Percentiles rank a stretch among this genome's conserved stretches.
Evolutionary conservation across 345 rosid species (phyloP).

Genomic region (Camelina laxa): DNA sequence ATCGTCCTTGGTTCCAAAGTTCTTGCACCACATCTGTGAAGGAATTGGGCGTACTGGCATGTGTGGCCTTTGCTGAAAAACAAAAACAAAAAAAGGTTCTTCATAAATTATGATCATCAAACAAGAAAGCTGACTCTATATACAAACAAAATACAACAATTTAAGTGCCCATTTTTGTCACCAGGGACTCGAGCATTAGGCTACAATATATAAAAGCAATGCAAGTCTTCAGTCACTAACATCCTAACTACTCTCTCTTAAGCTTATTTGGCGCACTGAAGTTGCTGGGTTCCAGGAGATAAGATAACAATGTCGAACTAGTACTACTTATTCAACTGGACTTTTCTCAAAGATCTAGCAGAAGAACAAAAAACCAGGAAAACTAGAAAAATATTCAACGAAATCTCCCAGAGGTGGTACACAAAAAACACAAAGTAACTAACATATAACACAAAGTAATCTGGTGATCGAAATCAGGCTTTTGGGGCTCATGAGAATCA

Average conservation of each 20-base stretch:
- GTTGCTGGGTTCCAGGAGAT: conserved; percentile 4
- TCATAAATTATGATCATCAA: conserved; percentile 12
- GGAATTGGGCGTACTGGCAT: conserved; percentile 95
- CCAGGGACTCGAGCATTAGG: conserved; percentile 6
- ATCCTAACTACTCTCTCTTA: conserved; percentile 26
- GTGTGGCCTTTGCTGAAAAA: conserved; percentile 92
- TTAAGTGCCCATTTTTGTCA: background rate
- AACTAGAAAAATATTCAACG: conserved; percentile 5
- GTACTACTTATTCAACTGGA: background rate
- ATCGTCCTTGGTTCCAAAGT: conserved; percentile 86
- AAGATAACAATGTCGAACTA: background rate
- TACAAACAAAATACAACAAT: background rate
- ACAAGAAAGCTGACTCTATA: conserved; percentile 24
- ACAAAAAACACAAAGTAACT: background rate
- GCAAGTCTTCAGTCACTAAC: background rate
- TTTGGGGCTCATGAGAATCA: conserved; percentile 9
- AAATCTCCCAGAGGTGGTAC: background rate
- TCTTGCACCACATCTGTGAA: conserved; percentile 99
- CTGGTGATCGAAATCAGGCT: background rate
- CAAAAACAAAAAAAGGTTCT: background rate
- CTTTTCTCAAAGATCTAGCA: background rate
- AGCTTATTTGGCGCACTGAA: too few relatives aligned
- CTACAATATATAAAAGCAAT: background rate
- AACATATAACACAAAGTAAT: background rate
- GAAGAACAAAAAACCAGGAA: conserved; percentile 19